phyloP scores from a whole-genome alignment of 2,329 filamentous ascomycete species.

The Sclerotinia borealis region DNA sequence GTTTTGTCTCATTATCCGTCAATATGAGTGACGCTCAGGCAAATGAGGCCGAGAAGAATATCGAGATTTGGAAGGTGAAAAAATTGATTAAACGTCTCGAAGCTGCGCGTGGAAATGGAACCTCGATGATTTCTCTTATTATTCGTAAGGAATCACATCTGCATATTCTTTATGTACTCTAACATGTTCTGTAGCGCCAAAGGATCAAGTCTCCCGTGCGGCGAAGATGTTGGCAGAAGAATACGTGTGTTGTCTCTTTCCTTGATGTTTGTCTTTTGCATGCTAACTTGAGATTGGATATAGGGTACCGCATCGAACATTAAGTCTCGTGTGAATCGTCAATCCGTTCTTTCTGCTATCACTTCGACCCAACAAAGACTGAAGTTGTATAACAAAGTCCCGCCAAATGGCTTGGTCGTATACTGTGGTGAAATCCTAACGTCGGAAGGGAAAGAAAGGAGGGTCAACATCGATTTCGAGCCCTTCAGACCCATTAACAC shows the following conservation, averaged over 20 bases:
- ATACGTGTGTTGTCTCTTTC: slow-evolving; percentile 59
- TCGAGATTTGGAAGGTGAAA: slow-evolving; percentile 95
- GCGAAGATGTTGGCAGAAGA: slow-evolving; percentile 99
- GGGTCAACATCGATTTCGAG: slow-evolving; percentile 99
- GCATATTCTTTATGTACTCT: slow-evolving; percentile 7
- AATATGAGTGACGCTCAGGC: slow-evolving; percentile 82
- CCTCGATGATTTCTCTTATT: slow-evolving; percentile 98
- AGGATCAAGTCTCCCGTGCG: slow-evolving; percentile 93
- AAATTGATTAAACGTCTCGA: slow-evolving; percentile 99
- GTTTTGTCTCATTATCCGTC: slow-evolving; percentile 29
- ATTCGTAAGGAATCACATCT: slow-evolving; percentile 62
- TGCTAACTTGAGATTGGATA: slow-evolving; percentile 33
- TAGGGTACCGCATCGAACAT: slow-evolving; percentile 98
- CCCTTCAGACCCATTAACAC: slow-evolving; percentile 99
- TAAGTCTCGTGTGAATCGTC: slow-evolving; percentile 97
- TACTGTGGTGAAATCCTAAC: slow-evolving; percentile 99
- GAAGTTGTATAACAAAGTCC: slow-evolving; percentile 98
- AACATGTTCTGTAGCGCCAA: slow-evolving; percentile 60
- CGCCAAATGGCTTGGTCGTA: slow-evolving; percentile 92
- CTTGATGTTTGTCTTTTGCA: slow-evolving; percentile 11
- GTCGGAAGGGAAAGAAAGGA: slow-evolving; percentile 94
- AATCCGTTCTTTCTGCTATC: slow-evolving; percentile 95
- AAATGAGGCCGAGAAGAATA: slow-evolving; percentile 98
- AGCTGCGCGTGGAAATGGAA: slow-evolving; percentile 95
- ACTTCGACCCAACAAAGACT: slow-evolving; percentile 98